These are phyloP conservation scores for Neurospora cerealis DNA, from an alignment of 495 filamentous ascomycete genomes.

Conservation along the genomic window DNA sequence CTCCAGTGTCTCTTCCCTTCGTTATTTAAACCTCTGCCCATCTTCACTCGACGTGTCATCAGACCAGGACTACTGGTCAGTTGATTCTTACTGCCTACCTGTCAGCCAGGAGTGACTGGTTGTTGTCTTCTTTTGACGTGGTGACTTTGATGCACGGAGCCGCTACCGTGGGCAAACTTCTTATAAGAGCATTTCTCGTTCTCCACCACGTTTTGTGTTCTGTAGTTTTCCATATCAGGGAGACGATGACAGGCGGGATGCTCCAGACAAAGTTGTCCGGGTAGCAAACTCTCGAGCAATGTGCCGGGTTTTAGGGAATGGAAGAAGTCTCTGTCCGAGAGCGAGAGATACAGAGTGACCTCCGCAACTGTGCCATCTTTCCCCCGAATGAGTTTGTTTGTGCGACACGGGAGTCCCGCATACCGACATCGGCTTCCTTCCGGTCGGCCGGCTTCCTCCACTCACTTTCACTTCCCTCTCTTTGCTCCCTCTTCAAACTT, in stretches of 20 bases:
- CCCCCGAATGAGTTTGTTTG: not conserved
- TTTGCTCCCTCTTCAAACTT: not conserved
- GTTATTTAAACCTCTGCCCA: not conserved
- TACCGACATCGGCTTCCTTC: not conserved
- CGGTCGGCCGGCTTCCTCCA: not conserved
- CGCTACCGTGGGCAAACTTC: not conserved
- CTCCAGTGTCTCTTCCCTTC: not conserved
- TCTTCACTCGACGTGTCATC: not conserved
- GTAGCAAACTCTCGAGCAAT: not conserved
- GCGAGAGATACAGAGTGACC: not conserved
- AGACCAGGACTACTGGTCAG: not conserved
- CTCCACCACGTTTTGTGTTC: not conserved
- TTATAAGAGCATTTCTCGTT: not conserved
- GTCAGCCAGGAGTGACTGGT: not conserved
- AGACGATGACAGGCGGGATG: not conserved
- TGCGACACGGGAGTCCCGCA: not conserved
- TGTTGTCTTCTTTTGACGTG: not conserved
- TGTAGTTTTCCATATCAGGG: not conserved
- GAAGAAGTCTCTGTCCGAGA: not conserved
- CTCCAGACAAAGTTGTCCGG: not conserved
- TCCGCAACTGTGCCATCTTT: not conserved
- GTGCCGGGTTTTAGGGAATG: not conserved
- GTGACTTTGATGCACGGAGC: not conserved
- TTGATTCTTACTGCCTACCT: not conserved
- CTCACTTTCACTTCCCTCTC: not conserved